Evolutionary conservation across 192 early-diverging fungal species (phyloP), one percentile per base, ranked within the genome.

Genomic region (Rhizophagus clarus): DNA sequence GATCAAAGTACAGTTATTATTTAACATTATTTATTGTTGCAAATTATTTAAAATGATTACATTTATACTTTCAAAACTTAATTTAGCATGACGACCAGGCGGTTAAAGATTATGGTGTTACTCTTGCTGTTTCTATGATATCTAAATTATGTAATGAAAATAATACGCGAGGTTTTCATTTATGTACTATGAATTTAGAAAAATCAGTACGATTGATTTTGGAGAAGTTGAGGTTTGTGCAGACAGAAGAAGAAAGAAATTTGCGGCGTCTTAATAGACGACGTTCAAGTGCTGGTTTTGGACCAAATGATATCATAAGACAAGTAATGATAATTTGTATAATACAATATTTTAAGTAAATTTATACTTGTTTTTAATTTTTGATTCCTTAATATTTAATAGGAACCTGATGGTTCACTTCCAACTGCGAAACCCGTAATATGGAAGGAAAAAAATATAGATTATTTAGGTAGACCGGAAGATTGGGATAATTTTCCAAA

Each of bases 401-500:
- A 61, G 28, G 77, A 86, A 73, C 84, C 85, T 24, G 68, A 70
- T 70, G 68, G 68, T 12, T 70, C 68, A 70, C 15, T 70, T 37
- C 74, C 87, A 42, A 80, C 81, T 47, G 81, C 88, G 67, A 96
- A 94, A 69, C 98, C 98, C 22, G 98, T 99, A 81, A 98, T 98
- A 79, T 99, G 98, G 98, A 92, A 93, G 83, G 98, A 99, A 90
- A 92, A 95, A 71, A 91, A 93, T 60, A 89, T 92, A 80, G 94
- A 92, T 84, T 98, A 99, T 90, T 92, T 97, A 79, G 82, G 88
- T 20, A 88, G 93, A 45, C 94, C 95, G 17, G 93, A 94, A 56
- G 85, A 89, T 66, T 93, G 92, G 91, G 97, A 99, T 86, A 96
- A 99, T 63, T 99, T 97, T 83, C 98, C 97, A 24, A 99, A 99